Evolutionary conservation across 352 stramenopile species (phyloP).

Genomic region (Globisporangium paroecandrum): DNA sequence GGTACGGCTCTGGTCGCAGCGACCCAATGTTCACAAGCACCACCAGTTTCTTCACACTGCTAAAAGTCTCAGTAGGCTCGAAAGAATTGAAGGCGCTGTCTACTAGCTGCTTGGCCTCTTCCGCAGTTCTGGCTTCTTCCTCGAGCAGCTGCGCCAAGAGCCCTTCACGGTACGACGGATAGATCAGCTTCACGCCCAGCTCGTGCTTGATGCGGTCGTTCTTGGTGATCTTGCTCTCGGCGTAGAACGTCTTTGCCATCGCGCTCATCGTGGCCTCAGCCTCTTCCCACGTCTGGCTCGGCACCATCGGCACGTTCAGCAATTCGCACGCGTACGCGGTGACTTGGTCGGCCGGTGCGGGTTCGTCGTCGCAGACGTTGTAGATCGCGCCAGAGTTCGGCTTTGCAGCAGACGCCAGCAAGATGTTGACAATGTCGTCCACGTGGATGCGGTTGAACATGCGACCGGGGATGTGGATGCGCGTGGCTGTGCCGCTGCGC

Average conservation of each 20-base stretch:
- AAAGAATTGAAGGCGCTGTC: constrained; percentile 9
- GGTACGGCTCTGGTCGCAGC: constrained; percentile 57
- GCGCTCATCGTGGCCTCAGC: constrained; percentile 72
- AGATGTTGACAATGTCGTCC: constrained; percentile 83
- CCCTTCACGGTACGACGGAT: constrained; percentile 82
- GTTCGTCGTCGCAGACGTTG: constrained; percentile 90
- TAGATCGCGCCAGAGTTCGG: constrained; percentile 73
- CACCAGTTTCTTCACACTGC: constrained; percentile 24
- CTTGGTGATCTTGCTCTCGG: constrained; percentile 76
- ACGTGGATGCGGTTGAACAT: constrained; percentile 90
- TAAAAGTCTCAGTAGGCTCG: neutral
- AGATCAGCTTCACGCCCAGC: constrained; percentile 62
- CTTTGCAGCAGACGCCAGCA: constrained; percentile 61
- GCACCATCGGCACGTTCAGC: constrained; percentile 42
- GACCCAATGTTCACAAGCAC: constrained; percentile 78
- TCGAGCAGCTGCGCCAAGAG: constrained; percentile 75
- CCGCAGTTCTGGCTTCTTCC: constrained; percentile 37
- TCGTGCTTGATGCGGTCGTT: constrained; percentile 77
- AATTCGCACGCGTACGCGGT: constrained; percentile 77
- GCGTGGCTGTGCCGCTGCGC: constrained; percentile 52
- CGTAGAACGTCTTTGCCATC: constrained; percentile 86
- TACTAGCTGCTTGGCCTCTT: neutral
- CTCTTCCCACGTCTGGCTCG: constrained; percentile 68
- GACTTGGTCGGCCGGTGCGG: constrained; percentile 75
- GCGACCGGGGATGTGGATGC: constrained; percentile 71